phyloP scores from a whole-genome alignment of 208 protist species.

The Leishmania mexicana region DNA sequence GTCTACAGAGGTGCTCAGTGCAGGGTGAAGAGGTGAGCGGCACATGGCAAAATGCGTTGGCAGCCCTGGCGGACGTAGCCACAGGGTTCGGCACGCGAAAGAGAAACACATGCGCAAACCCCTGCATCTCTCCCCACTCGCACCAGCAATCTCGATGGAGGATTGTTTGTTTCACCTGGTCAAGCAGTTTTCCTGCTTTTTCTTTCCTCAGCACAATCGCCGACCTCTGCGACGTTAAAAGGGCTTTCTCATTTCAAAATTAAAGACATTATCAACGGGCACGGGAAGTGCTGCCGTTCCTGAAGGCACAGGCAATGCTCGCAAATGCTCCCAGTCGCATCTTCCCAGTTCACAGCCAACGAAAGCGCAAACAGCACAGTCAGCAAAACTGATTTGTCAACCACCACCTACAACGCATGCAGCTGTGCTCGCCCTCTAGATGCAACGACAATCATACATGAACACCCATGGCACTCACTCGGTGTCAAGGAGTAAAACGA shows the following conservation, averaged over 20 bases:
- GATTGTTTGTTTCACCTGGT: background rate
- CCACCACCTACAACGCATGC: background rate
- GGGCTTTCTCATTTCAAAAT: background rate
- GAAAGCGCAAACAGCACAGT: background rate
- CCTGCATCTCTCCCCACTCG: background rate
- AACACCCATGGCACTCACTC: background rate
- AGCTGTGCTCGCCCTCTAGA: background rate
- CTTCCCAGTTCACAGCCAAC: background rate
- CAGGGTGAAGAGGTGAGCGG: background rate
- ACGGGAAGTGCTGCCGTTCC: background rate
- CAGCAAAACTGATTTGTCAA: background rate
- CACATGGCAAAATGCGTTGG: background rate
- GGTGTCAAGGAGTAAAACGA: background rate
- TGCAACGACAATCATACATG: background rate
- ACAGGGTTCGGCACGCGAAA: background rate
- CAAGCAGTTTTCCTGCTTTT: constrained; percentile 15
- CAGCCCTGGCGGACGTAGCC: background rate
- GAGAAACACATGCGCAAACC: constrained; percentile 5
- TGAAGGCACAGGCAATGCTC: background rate
- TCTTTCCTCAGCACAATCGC: constrained; percentile 11
- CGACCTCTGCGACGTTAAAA: background rate
- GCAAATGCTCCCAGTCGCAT: background rate
- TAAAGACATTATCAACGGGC: constrained; percentile 5
- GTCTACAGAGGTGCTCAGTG: background rate
- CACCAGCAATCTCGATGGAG: background rate